These are phyloP conservation scores for Cutaneotrichosporon cavernicola DNA, from an alignment of 1,284 basidiomycete species.

Conservation along the genomic window DNA sequence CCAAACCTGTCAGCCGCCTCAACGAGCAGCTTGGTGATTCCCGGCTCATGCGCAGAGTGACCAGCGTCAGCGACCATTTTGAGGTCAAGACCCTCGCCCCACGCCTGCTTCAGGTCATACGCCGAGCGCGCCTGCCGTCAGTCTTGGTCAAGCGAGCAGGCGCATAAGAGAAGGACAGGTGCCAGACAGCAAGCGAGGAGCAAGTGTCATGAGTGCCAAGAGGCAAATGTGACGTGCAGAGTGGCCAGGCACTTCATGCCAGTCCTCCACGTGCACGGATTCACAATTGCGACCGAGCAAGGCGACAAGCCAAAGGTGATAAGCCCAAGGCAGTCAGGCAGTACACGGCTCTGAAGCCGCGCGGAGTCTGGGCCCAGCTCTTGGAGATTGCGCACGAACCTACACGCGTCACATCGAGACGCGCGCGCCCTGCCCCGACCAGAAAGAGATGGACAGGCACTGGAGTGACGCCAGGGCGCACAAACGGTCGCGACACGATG, in stretches of 20 bases:
- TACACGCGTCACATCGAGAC: background rate
- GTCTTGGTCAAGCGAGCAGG: background rate
- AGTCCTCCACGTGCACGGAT: background rate
- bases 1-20: constrained; percentile 23
- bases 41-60: constrained; percentile 78
- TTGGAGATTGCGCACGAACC: background rate
- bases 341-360: background rate
- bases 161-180: background rate
- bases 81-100: constrained; percentile 68
- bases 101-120: constrained; percentile 52
- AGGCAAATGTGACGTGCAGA: background rate
- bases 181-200: background rate
- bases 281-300: no score
- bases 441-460: background rate
- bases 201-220: background rate
- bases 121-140: constrained; percentile 12
- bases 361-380: background rate
- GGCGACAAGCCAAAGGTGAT: background rate
- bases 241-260: background rate
- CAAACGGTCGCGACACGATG: background rate
- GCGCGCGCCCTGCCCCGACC: background rate
- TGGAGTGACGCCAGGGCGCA: background rate
- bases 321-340: background rate
- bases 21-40: constrained; percentile 67
- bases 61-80: constrained; percentile 86